These are phyloP conservation scores for Penicillium psychrosexuale DNA, from an alignment of 2,329 filamentous ascomycete species.

Conservation along the genomic window DNA sequence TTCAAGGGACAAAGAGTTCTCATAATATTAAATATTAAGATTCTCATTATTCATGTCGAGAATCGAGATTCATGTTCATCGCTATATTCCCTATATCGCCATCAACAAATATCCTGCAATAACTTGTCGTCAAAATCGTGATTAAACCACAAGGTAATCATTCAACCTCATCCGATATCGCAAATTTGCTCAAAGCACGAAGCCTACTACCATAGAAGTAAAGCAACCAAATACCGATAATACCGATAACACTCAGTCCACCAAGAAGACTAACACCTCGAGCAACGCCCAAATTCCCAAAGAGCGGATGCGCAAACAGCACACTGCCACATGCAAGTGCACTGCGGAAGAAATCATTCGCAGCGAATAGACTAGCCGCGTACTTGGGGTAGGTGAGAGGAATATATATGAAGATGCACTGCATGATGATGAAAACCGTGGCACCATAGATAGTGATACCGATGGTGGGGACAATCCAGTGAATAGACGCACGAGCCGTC, in stretches of 20 bases:
- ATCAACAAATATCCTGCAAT: background rate
- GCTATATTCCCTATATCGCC: background rate
- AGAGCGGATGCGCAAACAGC: constrained; percentile 36
- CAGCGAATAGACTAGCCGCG: constrained; percentile 36
- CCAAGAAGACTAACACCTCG: constrained; percentile 34
- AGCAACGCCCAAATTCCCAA: constrained; percentile 34
- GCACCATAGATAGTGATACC: constrained; percentile 43
- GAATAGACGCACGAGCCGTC: constrained; percentile 27
- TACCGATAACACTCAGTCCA: constrained; percentile 37
- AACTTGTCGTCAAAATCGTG: background rate
- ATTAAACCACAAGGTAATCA: background rate
- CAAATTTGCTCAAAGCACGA: constrained; percentile 34
- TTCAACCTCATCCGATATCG: constrained; percentile 9
- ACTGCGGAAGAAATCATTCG: constrained; percentile 35
- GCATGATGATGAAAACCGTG: constrained; percentile 41
- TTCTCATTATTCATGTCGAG: background rate
- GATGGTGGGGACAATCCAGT: constrained; percentile 40
- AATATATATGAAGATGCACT: constrained; percentile 45
- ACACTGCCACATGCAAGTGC: constrained; percentile 24
- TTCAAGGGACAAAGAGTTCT: background rate
- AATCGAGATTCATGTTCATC: background rate
- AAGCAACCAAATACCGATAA: constrained; percentile 34
- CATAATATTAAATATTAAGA: background rate
- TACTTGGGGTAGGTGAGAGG: constrained; percentile 35
- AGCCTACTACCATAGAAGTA: constrained; percentile 32